Evolutionary conservation across 2,329 filamentous ascomycete species (phyloP).

Genomic region (Sclerotinia subarctica): DNA sequence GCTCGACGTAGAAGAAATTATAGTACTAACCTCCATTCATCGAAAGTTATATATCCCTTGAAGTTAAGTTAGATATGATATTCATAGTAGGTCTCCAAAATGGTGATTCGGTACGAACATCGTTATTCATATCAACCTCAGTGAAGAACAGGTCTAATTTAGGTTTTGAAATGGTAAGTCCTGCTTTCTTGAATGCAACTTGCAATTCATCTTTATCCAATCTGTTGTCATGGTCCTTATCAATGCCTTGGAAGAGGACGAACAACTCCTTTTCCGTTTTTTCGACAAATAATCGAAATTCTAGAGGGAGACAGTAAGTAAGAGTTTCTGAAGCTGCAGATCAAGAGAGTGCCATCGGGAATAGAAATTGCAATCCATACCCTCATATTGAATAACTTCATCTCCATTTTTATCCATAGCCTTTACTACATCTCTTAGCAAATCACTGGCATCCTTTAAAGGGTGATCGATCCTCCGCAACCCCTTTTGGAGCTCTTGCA

Average conservation of each 20-base stretch:
- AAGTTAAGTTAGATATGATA: conserved; percentile 9
- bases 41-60: conserved; percentile 70
- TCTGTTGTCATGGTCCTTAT: conserved; percentile 78
- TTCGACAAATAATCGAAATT: conserved; percentile 86
- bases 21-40: conserved; percentile 84
- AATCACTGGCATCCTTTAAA: conserved; percentile 85
- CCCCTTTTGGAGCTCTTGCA: conserved; percentile 79
- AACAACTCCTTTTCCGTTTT: conserved; percentile 81
- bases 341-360: neutral
- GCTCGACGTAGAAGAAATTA: conserved; percentile 1
- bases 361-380: conserved; percentile 48
- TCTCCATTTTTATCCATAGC: conserved; percentile 84
- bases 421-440: conserved; percentile 76
- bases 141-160: conserved; percentile 83
- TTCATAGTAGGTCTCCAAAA: neutral
- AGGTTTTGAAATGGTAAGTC: conserved; percentile 71
- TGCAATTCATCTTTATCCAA: conserved; percentile 84
- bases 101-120: conserved; percentile 42
- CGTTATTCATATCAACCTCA: conserved; percentile 84
- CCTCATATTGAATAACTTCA: conserved; percentile 86
- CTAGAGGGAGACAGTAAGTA: conserved; percentile 45
- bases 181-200: conserved; percentile 72
- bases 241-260: conserved; percentile 80
- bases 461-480: conserved; percentile 87
- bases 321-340: conserved; percentile 2